Evolutionary conservation across 164 flowering plant genomes (phyloP), one percentile per base, ranked within the genome.

Genomic region (Liquidambar formosana): DNA sequence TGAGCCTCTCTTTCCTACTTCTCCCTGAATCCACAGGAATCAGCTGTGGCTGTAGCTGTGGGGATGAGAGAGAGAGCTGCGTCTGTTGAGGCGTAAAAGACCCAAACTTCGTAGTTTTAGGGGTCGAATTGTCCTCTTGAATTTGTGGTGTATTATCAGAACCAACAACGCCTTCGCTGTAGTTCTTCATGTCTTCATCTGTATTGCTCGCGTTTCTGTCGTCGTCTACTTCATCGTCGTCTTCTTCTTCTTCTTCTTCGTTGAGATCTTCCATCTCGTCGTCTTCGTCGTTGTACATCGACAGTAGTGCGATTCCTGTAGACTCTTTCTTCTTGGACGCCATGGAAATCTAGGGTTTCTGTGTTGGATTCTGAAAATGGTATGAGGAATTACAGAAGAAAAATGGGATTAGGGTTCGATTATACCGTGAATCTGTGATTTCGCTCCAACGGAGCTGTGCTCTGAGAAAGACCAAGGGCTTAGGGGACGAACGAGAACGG

Each of bases 201-300:
- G 56, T 22, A 16, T 52, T 66, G 26, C 73, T 48, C 41, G 13
- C 57, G 6, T 47, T 65, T 8, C 26, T 67, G 0, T 73, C 63
- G 1, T 75, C 71, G 8, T 41, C 70, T 22, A 71, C 56, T n/a
- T 73, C 76, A 21, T 45, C 67, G 56, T 58, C 71, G 21, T 67
- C 76, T 18, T 73, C 77, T 45, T 76, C 79, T 18, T 67, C 76
- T 18, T 73, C 77, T 45, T 76, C 79, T 18, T 76, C 83, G 33
- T 77, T 79, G 16, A 63, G 61, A 4, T 85, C 90, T 25, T 89
- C 96, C 82, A 82, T 81, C 5, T 87, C 88, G 16, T 89, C 97
- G 51, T 82, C 85, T 58, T 87, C 97, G 48, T 90, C 97, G 61
- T 85, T 78, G 79, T 90, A 92, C 84, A 90, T 79, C 5, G 96